Evolutionary conservation across 1,284 basidiomycete species (phyloP).

Genomic region (Fomitopsis schrenkii): DNA sequence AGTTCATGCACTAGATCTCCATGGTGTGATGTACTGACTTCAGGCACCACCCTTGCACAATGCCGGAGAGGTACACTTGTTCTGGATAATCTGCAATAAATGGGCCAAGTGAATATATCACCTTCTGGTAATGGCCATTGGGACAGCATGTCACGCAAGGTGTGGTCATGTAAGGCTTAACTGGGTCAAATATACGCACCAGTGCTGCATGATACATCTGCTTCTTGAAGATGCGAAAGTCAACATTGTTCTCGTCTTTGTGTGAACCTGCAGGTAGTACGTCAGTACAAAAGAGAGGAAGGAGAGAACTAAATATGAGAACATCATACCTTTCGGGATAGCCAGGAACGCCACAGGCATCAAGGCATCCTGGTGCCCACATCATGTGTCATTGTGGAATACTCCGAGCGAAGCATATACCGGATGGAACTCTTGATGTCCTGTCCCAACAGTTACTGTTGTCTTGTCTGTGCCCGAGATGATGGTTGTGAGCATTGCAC

Average conservation of each 20-base stretch:
- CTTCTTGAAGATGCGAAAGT: constrained; percentile 8
- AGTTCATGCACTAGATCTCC: background rate
- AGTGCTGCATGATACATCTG: constrained; percentile 8
- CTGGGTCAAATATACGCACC: background rate
- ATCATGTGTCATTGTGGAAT: constrained; percentile 13
- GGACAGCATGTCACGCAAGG: constrained; percentile 3
- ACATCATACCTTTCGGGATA: constrained; percentile 11
- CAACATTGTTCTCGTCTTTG: background rate
- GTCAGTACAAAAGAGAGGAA: too few relatives aligned
- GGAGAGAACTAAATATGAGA: background rate
- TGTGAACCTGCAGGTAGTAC: background rate
- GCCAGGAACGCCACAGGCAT: constrained; percentile 15
- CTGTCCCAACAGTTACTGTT: constrained; percentile 16
- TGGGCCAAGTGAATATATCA: constrained; percentile 12
- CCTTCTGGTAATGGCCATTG: constrained; percentile 8
- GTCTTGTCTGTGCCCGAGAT: constrained; percentile 20
- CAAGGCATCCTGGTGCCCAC: constrained; percentile 13
- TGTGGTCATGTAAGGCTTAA: constrained; percentile 5
- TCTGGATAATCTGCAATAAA: constrained; percentile 16
- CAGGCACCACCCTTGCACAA: constrained; percentile 15
- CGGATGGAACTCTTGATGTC: constrained; percentile 18
- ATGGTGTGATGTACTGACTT: background rate
- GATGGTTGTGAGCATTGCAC: constrained; percentile 13
- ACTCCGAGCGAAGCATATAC: constrained; percentile 17
- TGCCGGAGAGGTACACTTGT: constrained; percentile 7